Conservation (phyloP, 2,329 filamentous ascomycete genomes). For the Mollisiaceae sp. region DNA sequence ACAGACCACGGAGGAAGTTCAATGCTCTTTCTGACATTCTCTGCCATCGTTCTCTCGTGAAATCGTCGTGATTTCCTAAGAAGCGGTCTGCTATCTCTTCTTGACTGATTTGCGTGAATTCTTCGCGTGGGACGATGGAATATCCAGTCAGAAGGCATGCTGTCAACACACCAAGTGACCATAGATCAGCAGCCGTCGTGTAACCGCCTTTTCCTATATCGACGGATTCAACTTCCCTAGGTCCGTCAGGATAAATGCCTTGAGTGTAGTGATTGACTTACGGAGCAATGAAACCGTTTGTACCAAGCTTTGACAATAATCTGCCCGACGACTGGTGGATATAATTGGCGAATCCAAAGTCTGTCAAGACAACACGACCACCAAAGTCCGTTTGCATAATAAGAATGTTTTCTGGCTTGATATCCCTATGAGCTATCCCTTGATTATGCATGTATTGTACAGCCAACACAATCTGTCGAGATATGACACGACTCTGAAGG, state of each 20-base stretch:
- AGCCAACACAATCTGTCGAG: constrained; percentile 41
- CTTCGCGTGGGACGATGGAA: constrained; percentile 27
- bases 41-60: constrained; percentile 24
- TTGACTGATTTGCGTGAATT: constrained; percentile 32
- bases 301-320: constrained; percentile 40
- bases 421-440: constrained; percentile 40
- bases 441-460: constrained; percentile 40
- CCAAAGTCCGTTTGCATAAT: constrained; percentile 39
- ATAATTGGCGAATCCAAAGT: constrained; percentile 42
- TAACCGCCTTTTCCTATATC: constrained; percentile 32
- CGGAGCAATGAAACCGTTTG: constrained; percentile 41
- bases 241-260: constrained; percentile 15
- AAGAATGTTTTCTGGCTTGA: constrained; percentile 43
- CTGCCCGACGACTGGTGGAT: constrained; percentile 29
- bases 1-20: constrained; percentile 44
- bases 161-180: constrained; percentile 41
- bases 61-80: constrained; percentile 20
- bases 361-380: constrained; percentile 41
- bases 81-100: constrained; percentile 27
- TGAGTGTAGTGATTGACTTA: constrained; percentile 25
- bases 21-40: constrained; percentile 29
- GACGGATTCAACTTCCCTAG: constrained; percentile 32
- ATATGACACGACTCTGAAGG: constrained; percentile 37
- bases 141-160: constrained; percentile 37
- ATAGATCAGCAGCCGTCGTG: constrained; percentile 41